Percentiles rank a stretch among this genome's conserved stretches.
These are phyloP conservation scores for Solanum ossicruentum DNA, from an alignment of 257 asterid species.

Conservation along the genomic window DNA sequence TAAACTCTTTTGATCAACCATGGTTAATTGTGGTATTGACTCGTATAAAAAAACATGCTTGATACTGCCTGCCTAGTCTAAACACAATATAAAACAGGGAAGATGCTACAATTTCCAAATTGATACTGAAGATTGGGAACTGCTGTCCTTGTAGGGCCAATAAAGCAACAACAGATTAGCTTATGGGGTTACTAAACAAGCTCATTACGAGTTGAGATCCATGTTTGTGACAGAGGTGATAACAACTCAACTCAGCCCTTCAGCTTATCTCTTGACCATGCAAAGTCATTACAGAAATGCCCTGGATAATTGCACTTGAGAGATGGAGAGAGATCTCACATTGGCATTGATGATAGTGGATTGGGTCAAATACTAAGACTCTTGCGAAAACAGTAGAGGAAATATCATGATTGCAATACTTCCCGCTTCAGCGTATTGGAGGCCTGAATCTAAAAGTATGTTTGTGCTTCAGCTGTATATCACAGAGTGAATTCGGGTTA, in stretches of 20 bases:
- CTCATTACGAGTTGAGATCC: background rate
- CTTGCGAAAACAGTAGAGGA: background rate
- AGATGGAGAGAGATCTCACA: background rate
- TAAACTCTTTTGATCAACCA: background rate
- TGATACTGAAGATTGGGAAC: background rate
- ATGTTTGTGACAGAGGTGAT: background rate
- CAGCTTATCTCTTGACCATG: background rate
- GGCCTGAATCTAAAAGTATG: background rate
- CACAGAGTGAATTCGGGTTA: background rate
- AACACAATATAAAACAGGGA: background rate
- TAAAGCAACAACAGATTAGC: background rate
- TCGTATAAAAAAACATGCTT: background rate
- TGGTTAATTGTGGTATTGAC: background rate
- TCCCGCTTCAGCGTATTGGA: background rate
- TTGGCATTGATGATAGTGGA: background rate
- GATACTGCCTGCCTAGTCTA: background rate
- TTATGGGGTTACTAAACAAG: background rate
- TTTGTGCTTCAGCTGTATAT: background rate
- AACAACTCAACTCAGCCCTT: background rate
- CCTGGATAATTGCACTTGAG: background rate
- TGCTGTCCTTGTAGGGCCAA: background rate
- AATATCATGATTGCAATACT: background rate
- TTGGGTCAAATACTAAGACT: background rate
- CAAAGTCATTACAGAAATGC: background rate
- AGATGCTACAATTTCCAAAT: background rate